These are phyloP conservation scores for Meira nashicola DNA, from an alignment of 1,284 basidiomycete genomes.

Conservation along the genomic window DNA sequence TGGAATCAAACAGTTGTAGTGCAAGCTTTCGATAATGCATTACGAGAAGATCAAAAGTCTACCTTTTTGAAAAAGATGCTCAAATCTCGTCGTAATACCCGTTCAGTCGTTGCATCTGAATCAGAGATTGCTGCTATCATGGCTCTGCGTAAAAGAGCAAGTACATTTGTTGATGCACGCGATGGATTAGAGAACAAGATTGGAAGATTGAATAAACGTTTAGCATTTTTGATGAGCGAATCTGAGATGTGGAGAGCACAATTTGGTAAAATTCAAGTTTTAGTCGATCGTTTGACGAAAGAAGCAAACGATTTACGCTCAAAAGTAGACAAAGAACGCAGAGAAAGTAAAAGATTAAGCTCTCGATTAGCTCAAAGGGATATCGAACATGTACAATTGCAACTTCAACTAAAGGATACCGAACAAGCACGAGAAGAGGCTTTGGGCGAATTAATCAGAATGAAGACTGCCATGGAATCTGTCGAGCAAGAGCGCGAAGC, in stretches of 20 bases:
- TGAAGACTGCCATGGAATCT: slow-evolving; percentile 41
- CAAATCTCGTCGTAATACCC: slow-evolving; percentile 15
- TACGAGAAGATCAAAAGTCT: slow-evolving; percentile 36
- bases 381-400: slow-evolving; percentile 37
- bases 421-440: slow-evolving; percentile 44
- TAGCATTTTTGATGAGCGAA: slow-evolving; percentile 87
- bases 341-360: slow-evolving; percentile 73
- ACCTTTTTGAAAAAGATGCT: slow-evolving; percentile 39
- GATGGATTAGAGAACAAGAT: slow-evolving; percentile 71
- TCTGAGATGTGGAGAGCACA: slow-evolving; percentile 79
- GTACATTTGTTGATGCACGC: slow-evolving; percentile 78
- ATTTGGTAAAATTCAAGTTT: slow-evolving; percentile 82
- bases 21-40: slow-evolving; percentile 76
- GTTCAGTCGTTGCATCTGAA: slow-evolving; percentile 23
- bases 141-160: slow-evolving; percentile 64
- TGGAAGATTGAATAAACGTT: slow-evolving; percentile 58
- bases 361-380: slow-evolving; percentile 37
- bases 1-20: slow-evolving; percentile 85
- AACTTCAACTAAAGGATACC: slow-evolving; percentile 41
- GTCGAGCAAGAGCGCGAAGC: slow-evolving; percentile 35
- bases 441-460: slow-evolving; percentile 30
- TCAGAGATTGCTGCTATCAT: slow-evolving; percentile 39
- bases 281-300: slow-evolving; percentile 76
- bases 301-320: slow-evolving; percentile 71
- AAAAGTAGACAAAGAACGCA: slow-evolving; percentile 81